phyloP scores from a whole-genome alignment of 2,329 filamentous ascomycete genomes.

The Neofusicoccum ribis region DNA sequence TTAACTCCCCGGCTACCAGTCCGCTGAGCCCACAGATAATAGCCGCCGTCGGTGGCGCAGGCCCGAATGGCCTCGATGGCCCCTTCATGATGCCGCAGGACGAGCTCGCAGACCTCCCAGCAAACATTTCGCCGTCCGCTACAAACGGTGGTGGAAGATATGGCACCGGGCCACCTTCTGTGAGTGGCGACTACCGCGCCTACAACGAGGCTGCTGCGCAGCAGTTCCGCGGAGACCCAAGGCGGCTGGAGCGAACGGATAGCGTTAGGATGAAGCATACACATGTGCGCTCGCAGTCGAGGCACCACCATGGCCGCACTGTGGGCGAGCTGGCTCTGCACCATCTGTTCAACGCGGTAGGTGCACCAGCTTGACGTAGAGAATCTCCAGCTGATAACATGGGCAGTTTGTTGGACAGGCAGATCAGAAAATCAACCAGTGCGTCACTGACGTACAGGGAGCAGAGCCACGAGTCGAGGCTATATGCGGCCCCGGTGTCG shows the following conservation, averaged over 20 bases:
- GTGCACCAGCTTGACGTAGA: background rate
- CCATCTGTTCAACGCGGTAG: conserved; percentile 87
- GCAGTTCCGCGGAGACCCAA: conserved; percentile 18
- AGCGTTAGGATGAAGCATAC: conserved; percentile 67
- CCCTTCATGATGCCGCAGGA: conserved; percentile 41
- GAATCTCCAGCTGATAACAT: conserved; percentile 18
- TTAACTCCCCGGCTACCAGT: conserved; percentile 72
- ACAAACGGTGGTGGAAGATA: conserved; percentile 23
- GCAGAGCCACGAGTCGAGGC: conserved; percentile 82
- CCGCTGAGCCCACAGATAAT: conserved; percentile 88
- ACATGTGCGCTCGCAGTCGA: conserved; percentile 70
- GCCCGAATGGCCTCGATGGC: conserved; percentile 36
- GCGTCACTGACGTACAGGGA: conserved; percentile 75
- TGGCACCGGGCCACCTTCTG: conserved; percentile 19
- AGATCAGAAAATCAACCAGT: conserved; percentile 93
- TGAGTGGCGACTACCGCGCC: conserved; percentile 24
- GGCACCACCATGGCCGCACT: conserved; percentile 72
- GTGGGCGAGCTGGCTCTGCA: conserved; percentile 98
- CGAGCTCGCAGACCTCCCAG: conserved; percentile 38
- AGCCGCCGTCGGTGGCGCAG: conserved; percentile 45
- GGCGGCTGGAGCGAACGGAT: conserved; percentile 47
- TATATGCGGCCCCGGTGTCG: conserved; percentile 86
- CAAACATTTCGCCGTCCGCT: conserved; percentile 29
- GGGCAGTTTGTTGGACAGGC: conserved; percentile 84
- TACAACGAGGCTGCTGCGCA: conserved; percentile 2